Evolutionary conservation across 192 early-diverging fungal species (phyloP), one percentile per base, ranked within the genome.

Genomic region (Backusella sp.): DNA sequence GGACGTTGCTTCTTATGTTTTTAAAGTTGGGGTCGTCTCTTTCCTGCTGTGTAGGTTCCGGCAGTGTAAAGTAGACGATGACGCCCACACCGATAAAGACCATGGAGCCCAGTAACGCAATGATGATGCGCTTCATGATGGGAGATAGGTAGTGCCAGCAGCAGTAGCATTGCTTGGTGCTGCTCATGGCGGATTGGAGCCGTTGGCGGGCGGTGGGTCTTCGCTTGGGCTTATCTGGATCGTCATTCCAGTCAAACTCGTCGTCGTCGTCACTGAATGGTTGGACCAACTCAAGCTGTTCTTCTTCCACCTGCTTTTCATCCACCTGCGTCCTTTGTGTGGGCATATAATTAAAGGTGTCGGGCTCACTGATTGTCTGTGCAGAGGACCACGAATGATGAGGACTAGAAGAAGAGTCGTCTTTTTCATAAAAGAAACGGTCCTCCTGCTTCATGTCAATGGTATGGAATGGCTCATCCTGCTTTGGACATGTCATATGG

Each of bases 131-230:
- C 32, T 82, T 82, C 41, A 77, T 52, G 21, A 77, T 68, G 8
- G 80, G 77, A 0, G 80, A 82, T 2, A 82, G 66, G 67, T 72
- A 82, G n/a, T 82, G 80, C 80, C 80, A 82, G 49, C 80, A 81
- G 17, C 80, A 81, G 46, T 49, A 49, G 46, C 46, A 49, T 49
- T 49, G 46, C n/a, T 19, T 49, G n/a, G 79, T 76, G 37, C 32
- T 34, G 9, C 46, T 26, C 59, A 82, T 75, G 17, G 68, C 73
- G 1, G 49, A 62, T 41, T 75, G 69, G 14, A 82, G 46, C 7
- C 70, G 46, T 39, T 75, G 66, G 17, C 66, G 56, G 1, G 73
- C 71, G 0, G 73, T 82, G 23, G 68, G 66, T 21, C 77, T 44
- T n/a, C 80, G 53, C 26, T 77, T 80, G 19, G 75, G 75, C n/a